A percentile compares a stretch with the other conserved stretches of the same genome.
These are phyloP conservation scores for Xerocomus brunneocitrinus DNA, from an alignment of 768 basidiomycete species.

Conservation along the genomic window DNA sequence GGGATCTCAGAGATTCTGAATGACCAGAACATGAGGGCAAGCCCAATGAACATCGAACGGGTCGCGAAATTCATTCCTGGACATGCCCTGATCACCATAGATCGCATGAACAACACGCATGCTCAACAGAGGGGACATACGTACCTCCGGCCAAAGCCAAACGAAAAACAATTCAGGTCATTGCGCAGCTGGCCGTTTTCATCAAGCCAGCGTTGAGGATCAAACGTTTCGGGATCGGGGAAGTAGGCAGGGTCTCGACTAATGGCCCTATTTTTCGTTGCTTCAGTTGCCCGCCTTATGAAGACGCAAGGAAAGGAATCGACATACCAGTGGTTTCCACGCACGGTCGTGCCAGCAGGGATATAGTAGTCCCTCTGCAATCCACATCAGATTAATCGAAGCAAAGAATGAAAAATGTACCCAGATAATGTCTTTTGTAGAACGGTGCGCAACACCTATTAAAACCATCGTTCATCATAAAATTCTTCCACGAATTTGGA, in stretches of 20 bases:
- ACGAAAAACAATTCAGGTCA: conserved; percentile 45
- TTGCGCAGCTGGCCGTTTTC: conserved; percentile 40
- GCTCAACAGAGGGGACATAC: background rate
- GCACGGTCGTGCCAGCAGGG: conserved; percentile 21
- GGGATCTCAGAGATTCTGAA: conserved; percentile 50
- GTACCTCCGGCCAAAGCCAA: conserved; percentile 49
- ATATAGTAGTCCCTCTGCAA: conserved; percentile 18
- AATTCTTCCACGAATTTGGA: conserved; percentile 2
- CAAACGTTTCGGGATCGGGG: conserved; percentile 53
- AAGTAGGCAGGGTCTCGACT: conserved; percentile 52
- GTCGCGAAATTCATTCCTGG: conserved; percentile 55
- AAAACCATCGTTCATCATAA: conserved; percentile 22
- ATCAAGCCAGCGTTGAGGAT: conserved; percentile 54
- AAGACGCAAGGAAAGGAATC: no score
- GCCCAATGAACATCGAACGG: conserved; percentile 53
- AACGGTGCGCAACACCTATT: conserved; percentile 50
- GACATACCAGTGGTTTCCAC: conserved; percentile 19
- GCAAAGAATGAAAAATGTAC: conserved; percentile 24
- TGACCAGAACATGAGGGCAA: conserved; percentile 57
- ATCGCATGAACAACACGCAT: no score
- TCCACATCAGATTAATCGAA: background rate
- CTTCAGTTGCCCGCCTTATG: background rate
- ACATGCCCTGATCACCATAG: conserved; percentile 41
- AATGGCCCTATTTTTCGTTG: conserved; percentile 37
- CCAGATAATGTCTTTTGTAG: conserved; percentile 62